Conservation (phyloP, 2,329 filamentous ascomycete species). For the Colletotrichum sp. region DNA sequence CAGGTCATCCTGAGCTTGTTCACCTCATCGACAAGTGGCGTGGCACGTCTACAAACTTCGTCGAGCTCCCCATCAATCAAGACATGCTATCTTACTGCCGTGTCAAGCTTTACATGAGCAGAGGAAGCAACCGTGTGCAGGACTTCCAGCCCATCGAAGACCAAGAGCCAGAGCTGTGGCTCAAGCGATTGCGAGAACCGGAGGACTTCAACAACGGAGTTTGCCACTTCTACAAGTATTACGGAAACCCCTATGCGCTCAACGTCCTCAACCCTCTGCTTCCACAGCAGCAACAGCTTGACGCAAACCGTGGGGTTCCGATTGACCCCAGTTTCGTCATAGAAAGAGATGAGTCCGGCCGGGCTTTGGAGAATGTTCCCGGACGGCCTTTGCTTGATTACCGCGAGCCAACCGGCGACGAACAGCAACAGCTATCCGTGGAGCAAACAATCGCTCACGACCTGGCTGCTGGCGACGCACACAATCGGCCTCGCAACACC, state of each 20-base stretch:
- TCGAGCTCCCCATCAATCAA: slow-evolving; percentile 27
- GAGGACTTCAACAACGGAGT: neutral
- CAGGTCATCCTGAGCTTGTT: neutral
- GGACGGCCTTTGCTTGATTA: neutral
- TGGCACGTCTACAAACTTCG: slow-evolving; percentile 23
- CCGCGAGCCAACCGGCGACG: neutral
- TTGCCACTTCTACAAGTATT: neutral
- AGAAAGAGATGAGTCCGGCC: neutral
- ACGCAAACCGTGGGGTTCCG: neutral
- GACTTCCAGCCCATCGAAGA: neutral
- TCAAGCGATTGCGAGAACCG: neutral
- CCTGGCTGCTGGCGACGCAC: neutral
- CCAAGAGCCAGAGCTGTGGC: neutral
- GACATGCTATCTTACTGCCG: slow-evolving; percentile 21
- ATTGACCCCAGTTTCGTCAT: neutral
- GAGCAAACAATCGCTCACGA: neutral
- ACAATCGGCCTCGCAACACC: neutral
- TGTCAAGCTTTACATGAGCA: neutral
- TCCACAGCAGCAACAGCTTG: neutral
- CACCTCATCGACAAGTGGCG: slow-evolving; percentile 21
- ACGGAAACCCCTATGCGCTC: neutral
- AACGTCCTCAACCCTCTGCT: neutral
- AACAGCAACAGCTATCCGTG: neutral
- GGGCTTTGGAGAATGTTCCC: neutral
- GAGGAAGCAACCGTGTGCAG: neutral